Evolutionary conservation across 129 eudicot species (phyloP).

Genomic region (Flaveria trinervia): DNA sequence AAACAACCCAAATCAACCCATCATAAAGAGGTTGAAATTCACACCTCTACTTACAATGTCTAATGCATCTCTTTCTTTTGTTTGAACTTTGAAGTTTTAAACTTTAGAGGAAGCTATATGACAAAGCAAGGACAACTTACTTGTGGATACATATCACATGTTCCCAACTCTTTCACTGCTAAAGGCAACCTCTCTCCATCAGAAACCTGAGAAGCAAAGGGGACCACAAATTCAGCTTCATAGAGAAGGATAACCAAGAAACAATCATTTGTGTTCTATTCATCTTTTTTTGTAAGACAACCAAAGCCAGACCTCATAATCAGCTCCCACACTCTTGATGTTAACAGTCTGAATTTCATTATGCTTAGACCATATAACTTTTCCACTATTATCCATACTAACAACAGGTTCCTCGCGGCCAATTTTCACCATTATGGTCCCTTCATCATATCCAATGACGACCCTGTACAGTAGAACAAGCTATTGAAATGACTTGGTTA

Average conservation of each 20-base stretch:
- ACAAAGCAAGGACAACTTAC: conserved; percentile 44
- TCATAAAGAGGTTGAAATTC: background rate
- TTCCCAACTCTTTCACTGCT: conserved; percentile 93
- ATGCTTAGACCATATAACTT: conserved; percentile 95
- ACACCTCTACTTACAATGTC: conserved; percentile 5
- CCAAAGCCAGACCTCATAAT: conserved; percentile 66
- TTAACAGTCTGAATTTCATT: conserved; percentile 93
- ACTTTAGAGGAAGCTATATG: background rate
- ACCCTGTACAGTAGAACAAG: conserved; percentile 49
- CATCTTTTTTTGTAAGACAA: background rate
- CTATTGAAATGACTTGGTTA: background rate
- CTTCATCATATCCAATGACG: conserved; percentile 97
- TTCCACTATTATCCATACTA: conserved; percentile 94
- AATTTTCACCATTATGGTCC: conserved; percentile 91
- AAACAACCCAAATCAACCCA: background rate
- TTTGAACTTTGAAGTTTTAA: background rate
- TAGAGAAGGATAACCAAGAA: conserved; percentile 18
- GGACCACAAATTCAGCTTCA: conserved; percentile 8
- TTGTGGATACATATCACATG: conserved; percentile 94
- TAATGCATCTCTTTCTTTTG: conserved; percentile 9
- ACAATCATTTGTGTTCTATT: background rate
- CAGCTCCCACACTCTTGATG: conserved; percentile 84
- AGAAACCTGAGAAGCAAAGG: conserved; percentile 57
- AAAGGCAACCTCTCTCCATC: conserved; percentile 98
- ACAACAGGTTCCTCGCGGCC: conserved; percentile 95